Base-by-base conservation (phyloP, 495 filamentous ascomycete genomes). In the Penicillium cataractarum region DNA sequence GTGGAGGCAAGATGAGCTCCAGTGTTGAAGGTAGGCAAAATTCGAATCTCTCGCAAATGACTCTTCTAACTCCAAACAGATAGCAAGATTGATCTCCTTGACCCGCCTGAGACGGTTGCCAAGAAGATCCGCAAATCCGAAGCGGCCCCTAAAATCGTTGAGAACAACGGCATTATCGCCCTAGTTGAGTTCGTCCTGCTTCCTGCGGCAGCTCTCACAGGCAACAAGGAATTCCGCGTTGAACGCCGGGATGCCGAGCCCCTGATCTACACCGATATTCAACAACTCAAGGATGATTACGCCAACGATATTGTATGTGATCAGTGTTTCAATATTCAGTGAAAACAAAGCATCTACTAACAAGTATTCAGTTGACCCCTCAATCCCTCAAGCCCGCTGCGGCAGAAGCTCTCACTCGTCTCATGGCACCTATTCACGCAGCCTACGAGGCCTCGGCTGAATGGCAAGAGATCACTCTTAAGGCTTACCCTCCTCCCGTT, bases 141-240 rank as follows among this genome's bases (percentile, higher is more conserved):
- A 42, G 89, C 89, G 6, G 83, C 83, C 33, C 95, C 95, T 2
- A 81, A 85, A 63, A 83, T 90, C 32, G 79, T 91, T 19, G 92
- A 96, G 65, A 89, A 87, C 7, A 99, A 99, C 71, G 95, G 95
- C 13, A 71, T 98, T 8, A 74, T 97, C 15, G 84, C 87, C 1
- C 89, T 97, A 39, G 87, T 93, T 17, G 92, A 98, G 72, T 90
- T 84, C 62, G 90, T 97, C 19, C 79, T 98, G 2, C 83, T 99
- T 17, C 91, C 92, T 2, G 89, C 88, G 4, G 72, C 85, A 12
- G 71, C 73, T 10, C 70, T 80, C 6, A 66, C 65, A 33, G 79
- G 76, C 24, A 57, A 65, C 17, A 66, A 66, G 32, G 72, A 77
- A 49, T 82, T 82, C 71, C 62, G 60, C 0, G 78, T 81, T 6